These are phyloP conservation scores for Apophysomyces elegans DNA, from an alignment of 371 early-diverging fungal species.

Conservation along the genomic window DNA sequence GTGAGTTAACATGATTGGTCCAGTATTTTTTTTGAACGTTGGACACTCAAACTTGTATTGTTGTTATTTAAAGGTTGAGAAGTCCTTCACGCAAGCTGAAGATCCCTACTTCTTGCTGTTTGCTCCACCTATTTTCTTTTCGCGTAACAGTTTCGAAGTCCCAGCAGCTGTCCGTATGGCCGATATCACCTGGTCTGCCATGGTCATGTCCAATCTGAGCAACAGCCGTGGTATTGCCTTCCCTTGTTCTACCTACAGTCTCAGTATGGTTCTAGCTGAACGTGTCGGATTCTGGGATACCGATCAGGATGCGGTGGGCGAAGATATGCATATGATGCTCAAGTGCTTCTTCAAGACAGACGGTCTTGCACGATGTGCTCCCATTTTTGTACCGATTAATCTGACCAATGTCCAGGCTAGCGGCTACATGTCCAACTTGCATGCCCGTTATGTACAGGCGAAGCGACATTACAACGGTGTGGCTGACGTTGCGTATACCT, in stretches of 20 bases:
- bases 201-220: conserved; percentile 70
- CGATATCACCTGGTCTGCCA: conserved; percentile 73
- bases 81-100: conserved; percentile 23
- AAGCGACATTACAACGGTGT: conserved; percentile 62
- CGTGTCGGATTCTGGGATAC: conserved; percentile 74
- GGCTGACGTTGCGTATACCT: conserved; percentile 53
- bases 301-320: conserved; percentile 72
- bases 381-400: conserved; percentile 72
- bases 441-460: conserved; percentile 65
- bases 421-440: conserved; percentile 48
- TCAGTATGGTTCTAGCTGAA: conserved; percentile 64
- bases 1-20: conserved; percentile 11
- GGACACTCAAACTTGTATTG: not conserved
- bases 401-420: conserved; percentile 65
- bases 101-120: conserved; percentile 52
- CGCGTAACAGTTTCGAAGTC: conserved; percentile 67
- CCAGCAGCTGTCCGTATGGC: conserved; percentile 71
- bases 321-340: conserved; percentile 79
- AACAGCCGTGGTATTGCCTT: conserved; percentile 59
- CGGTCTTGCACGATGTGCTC: conserved; percentile 56
- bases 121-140: conserved; percentile 71
- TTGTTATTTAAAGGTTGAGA: conserved; percentile 23
- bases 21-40: not conserved
- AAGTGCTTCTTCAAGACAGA: conserved; percentile 71
- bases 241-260: conserved; percentile 73